Evolutionary conservation across 2,329 filamentous ascomycete species (phyloP), one percentile per base, ranked within the genome.

Genomic region (Sphaerulina vaccinii): DNA sequence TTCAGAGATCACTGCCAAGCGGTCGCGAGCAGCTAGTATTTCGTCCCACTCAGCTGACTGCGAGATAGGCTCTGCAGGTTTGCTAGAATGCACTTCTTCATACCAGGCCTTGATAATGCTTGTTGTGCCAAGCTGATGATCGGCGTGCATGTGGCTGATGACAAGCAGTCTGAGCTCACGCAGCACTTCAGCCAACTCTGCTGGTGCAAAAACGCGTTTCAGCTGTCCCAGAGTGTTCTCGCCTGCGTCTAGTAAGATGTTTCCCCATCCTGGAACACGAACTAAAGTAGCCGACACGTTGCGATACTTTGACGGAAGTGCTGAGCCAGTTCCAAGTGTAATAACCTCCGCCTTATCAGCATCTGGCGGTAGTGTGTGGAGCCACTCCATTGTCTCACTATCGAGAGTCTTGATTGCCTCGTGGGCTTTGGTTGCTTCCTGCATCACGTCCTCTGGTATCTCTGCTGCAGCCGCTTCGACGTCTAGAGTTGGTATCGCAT

Each of bases 71-170:
- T 51, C 38, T 35, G 64, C 59, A 3, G 73, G 70, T 13, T 68
- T 56, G 18, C 64, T 55, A 23, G 62, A 60, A 60, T 82, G 79
- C 16, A 77, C 77, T 37, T 84, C 78, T 49, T 75, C 63, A 59
- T 88, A 83, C 88, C 90, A 96, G 5, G 87, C 88, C 63, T 82
- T 85, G 64, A 97, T 82, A n/a, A 97, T 75, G 5, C 84, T 81
- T n/a, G 82, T 78, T 1, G 84, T 88, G 22, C 93, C 93, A 16
- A 99, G 80, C 66, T 97, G 93, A 71, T 99, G 93, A 72, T 99
- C 93, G 3, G 93, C 93, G 70, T 99, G 93, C 56, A 95, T 76
- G 72, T 99, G 93, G 69, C 89, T 95, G 71, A 99, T 93, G 83
- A 90, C 95, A 57, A 99, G 85, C 60, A 84, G 82, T 48, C 85